These are phyloP conservation scores for Calendula officinalis DNA, from an alignment of 129 eudicot species.

Conservation along the genomic window DNA sequence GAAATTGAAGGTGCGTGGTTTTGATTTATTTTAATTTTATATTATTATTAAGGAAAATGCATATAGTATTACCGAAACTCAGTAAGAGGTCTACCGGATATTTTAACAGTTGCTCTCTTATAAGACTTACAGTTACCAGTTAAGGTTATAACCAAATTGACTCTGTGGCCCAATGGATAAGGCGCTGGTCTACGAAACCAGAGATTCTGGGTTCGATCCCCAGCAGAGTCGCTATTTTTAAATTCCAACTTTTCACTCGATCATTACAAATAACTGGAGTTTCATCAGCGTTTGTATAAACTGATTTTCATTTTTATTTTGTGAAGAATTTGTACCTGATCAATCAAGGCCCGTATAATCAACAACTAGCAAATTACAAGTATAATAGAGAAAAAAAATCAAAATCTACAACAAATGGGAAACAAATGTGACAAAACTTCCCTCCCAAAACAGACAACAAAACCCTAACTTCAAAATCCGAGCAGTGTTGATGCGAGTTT, in stretches of 20 bases:
- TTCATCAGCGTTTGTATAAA: too few species aligned
- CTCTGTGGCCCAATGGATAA: slow-evolving; percentile 85
- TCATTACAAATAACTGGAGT: too few species aligned
- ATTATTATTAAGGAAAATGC: too few species aligned
- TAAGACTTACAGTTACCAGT: too few species aligned
- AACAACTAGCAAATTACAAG: slow-evolving; percentile 17
- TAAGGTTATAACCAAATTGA: background rate
- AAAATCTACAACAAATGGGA: slow-evolving; percentile 29
- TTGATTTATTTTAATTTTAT: too few species aligned
- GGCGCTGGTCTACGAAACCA: slow-evolving; percentile 90
- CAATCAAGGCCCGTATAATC: slow-evolving; percentile 3
- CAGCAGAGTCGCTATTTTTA: slow-evolving; percentile 46
- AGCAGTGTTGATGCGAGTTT: slow-evolving; percentile 42
- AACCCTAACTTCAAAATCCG: slow-evolving; percentile 40
- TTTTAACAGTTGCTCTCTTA: too few species aligned
- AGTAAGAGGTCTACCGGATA: too few species aligned
- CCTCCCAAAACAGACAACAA: background rate
- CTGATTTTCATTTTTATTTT: too few species aligned
- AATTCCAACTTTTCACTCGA: too few species aligned
- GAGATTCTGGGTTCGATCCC: slow-evolving; percentile 86
- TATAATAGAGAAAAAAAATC: slow-evolving; percentile 4
- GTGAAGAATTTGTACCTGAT: slow-evolving; percentile 11
- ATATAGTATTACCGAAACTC: too few species aligned
- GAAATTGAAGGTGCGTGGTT: too few species aligned
- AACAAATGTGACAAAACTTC: slow-evolving; percentile 18